A percentile compares a stretch with the other conserved stretches of the same genome.
Conservation (phyloP, 331 rosid species). For the Acacia concinna region DNA sequence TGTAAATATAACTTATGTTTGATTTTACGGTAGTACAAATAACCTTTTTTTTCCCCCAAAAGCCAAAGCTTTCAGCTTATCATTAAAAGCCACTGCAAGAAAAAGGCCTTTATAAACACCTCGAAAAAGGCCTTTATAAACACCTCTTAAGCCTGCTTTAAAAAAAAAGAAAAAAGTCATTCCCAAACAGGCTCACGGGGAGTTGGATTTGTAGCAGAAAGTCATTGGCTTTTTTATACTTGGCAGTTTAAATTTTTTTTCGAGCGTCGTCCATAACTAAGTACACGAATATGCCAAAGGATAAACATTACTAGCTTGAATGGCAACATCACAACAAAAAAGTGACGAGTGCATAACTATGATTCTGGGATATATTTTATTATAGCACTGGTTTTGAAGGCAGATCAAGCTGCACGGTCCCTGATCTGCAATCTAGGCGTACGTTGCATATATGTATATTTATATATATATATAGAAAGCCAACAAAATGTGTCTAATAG, state of each 20-base stretch:
- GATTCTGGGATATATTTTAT: not conserved
- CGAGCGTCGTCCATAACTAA: not conserved
- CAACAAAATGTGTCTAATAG: not conserved
- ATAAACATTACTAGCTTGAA: not conserved
- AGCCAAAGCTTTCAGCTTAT: no score
- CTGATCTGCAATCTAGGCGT: not conserved
- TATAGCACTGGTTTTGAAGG: not conserved
- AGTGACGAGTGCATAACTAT: not conserved
- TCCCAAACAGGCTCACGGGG: no score
- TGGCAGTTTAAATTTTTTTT: not conserved
- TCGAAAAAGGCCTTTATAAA: no score
- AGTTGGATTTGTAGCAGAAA: not conserved
- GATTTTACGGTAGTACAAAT: no score
- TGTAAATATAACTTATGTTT: no score
- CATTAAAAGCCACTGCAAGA: no score
- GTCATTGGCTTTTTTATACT: not conserved
- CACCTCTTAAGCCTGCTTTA: no score
- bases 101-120: no score
- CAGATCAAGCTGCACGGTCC: not conserved
- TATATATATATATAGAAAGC: not conserved
- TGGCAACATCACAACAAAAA: not conserved
- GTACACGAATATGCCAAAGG: not conserved
- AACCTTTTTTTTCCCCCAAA: no score
- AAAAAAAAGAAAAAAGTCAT: no score
- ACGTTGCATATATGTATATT: no score